Percentiles rank a stretch among this genome's conserved stretches.
Evolutionary conservation across 208 protist genomes (phyloP).

Genomic region (Leishmania tarentolae): DNA sequence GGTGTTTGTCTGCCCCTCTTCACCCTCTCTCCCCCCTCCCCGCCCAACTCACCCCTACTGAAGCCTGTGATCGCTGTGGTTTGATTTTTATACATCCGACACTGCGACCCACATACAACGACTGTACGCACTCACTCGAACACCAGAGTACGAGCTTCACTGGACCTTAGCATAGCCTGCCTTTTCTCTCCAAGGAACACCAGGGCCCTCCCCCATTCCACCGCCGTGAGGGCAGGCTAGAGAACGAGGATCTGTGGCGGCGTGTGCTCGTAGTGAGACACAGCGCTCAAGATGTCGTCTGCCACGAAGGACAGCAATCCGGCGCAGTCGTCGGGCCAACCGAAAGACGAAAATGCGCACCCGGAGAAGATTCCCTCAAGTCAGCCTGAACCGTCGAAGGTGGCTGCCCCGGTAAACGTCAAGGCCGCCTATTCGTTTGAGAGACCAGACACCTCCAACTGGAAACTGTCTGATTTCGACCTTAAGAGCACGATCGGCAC

Average conservation of each 20-base stretch:
- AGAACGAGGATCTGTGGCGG: background rate
- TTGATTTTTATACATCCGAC: background rate
- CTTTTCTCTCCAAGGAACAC: background rate
- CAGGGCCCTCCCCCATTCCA: background rate
- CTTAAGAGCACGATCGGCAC: constrained; percentile 88
- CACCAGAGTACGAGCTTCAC: background rate
- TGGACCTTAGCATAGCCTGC: background rate
- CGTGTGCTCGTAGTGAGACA: background rate
- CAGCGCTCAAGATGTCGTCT: constrained; percentile 11
- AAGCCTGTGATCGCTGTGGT: background rate
- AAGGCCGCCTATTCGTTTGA: constrained; percentile 34
- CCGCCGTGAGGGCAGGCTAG: background rate
- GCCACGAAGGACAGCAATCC: constrained; percentile 9
- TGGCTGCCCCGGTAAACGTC: background rate
- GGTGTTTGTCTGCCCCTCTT: background rate
- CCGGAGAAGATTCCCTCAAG: background rate
- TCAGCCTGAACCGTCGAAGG: constrained; percentile 13
- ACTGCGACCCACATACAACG: too few species aligned
- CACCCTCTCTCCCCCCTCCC: background rate
- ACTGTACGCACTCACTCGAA: background rate
- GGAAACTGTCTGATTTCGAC: constrained; percentile 88
- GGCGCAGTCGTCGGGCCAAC: background rate
- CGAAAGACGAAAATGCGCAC: constrained; percentile 11
- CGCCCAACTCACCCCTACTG: background rate
- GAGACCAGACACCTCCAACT: constrained; percentile 76